Base-by-base conservation (phyloP, 495 filamentous ascomycete species). In the Podospora comata region DNA sequence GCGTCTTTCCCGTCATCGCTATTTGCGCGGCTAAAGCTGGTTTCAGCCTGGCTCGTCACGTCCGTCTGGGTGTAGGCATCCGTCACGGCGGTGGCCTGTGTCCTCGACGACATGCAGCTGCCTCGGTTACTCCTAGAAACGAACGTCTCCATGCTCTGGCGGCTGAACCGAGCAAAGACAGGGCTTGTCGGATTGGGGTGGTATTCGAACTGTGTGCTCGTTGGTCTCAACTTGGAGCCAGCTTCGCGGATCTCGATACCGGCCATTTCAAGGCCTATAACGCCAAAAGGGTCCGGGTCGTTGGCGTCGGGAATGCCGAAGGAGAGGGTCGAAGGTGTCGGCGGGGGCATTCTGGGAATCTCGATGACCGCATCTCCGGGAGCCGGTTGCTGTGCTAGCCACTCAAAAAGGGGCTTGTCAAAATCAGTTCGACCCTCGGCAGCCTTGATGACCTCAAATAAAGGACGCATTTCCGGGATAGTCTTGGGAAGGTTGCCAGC, bases 221-320 rank as follows among this genome's bases (percentile, higher is more conserved):
- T 85, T 19, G 93, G 90, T 53, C 91, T 83, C 23, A 82, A 76
- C 57, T 85, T 85, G 2, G 90, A 89, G 20, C 92, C 92, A 18
- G 93, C 93, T 81, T 96, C 93, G 58, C 90, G 85, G 71, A 97
- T 94, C 72, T 93, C 90, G 60, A 97, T 82, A 9, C 93, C 93
- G 71, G 90, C 89, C 71, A 90, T 88, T 77, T 95, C 90, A 54
- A 97, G 79, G 32, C 93, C 92, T 32, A 91, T 86, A 23, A 97
- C 91, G 20, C 93, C 93, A 74, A 90, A 97, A 16, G 93, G 93
- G 76, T 97, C 93, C 30, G 93, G 92, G 67, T 92, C 90, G 58
- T 92, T 90, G 3, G 80, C 76, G 57, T 89, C 88, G 3, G 93
- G 93, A 18, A 97, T 80, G 3, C 93, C 92, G 76, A 97, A 97